Conservation (phyloP, 2,329 filamentous ascomycete species). For the Diaporthe sp. region DNA sequence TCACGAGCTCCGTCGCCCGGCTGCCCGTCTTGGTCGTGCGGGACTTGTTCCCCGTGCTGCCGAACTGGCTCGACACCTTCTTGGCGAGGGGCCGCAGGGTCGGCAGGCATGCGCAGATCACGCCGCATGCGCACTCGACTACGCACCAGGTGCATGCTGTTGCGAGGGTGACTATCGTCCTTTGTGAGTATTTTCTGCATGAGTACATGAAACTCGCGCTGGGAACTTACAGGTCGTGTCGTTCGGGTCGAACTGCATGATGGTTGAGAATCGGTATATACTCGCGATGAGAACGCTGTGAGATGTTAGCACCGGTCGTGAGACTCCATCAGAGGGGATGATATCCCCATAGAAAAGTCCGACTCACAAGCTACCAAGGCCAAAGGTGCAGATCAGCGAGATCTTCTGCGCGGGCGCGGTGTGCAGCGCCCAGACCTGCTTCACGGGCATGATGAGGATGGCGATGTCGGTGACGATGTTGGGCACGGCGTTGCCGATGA, state of each 20-base stretch:
- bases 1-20: slow-evolving; percentile 38
- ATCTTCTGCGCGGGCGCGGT: slow-evolving; percentile 35
- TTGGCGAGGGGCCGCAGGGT: slow-evolving; percentile 54
- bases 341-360: neutral
- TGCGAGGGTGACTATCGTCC: slow-evolving; percentile 47
- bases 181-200: neutral
- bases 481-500: slow-evolving; percentile 60
- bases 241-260: slow-evolving; percentile 48
- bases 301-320: neutral
- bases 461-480: slow-evolving; percentile 56
- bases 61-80: slow-evolving; percentile 40
- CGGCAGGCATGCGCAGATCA: slow-evolving; percentile 59
- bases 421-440: slow-evolving; percentile 43
- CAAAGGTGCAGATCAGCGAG: slow-evolving; percentile 36
- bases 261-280: slow-evolving; percentile 47
- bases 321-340: too few relatives aligned
- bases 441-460: slow-evolving; percentile 49
- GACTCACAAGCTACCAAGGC: slow-evolving; percentile 53
- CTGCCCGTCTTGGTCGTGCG: neutral
- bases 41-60: slow-evolving; percentile 34
- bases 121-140: slow-evolving; percentile 51
- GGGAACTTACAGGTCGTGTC: slow-evolving; percentile 46
- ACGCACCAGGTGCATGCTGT: slow-evolving; percentile 51
- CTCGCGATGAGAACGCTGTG: slow-evolving; percentile 49
- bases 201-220: neutral